Evolutionary conservation across 2,329 filamentous ascomycete genomes (phyloP), one percentile per base, ranked within the genome.

Genomic region (Nemania sp.): DNA sequence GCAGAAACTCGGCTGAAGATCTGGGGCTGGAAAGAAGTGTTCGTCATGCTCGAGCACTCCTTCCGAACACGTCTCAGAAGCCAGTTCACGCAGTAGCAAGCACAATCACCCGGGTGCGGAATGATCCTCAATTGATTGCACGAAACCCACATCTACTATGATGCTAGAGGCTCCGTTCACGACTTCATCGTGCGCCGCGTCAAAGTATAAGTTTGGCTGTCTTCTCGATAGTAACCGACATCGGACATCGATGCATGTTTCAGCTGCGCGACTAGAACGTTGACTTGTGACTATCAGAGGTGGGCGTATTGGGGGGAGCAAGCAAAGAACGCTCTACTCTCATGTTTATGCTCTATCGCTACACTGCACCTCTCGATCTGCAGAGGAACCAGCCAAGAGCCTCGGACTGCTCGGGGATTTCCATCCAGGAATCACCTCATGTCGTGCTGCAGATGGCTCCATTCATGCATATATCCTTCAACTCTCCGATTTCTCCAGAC

Each of bases 1-100:
- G 65, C 93, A 97, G 76, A 92, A 92, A 70, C 82, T 99, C 68
- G 87, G 87, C 73, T 97, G 82, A 91, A 53, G 32, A 47, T n/a
- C n/a, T 43, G 11, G 32, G 32, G n/a, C n/a, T n/a, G n/a, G n/a
- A n/a, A n/a, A n/a, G n/a, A n/a, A n/a, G n/a, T n/a, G n/a, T n/a
- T n/a, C n/a, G n/a, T n/a, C n/a, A n/a, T n/a, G n/a, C n/a, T n/a
- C n/a, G n/a, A n/a, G n/a, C n/a, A n/a, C n/a, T n/a, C n/a, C n/a
- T n/a, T n/a, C 3, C 37, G 17, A 20, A 53, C 20, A 42, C 34
- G 17, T 49, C 21, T 43, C 12, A 15, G 39, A 18, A 20, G 5
- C 11, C 17, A 49, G 29, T 57, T 13, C 6, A 37, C 15, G 29
- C 17, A 34, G 42, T n/a, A 12, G 39, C 15, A 17, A 47, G 32